phyloP scores from a whole-genome alignment of 371 early-diverging fungal species.

The Rhizopus sp. region DNA sequence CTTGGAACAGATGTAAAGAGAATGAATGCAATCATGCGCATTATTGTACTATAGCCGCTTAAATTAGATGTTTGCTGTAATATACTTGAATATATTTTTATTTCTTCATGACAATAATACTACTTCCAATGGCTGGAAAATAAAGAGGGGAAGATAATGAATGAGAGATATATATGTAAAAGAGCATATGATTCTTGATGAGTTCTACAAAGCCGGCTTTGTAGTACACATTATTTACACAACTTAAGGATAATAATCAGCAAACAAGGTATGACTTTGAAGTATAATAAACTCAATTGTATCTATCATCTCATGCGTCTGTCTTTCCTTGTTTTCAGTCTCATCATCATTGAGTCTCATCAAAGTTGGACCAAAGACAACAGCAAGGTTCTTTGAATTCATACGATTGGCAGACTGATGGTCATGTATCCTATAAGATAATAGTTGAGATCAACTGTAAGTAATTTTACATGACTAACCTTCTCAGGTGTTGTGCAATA shows the following conservation, averaged over 20 bases:
- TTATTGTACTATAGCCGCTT: too few species aligned
- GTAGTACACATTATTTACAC: not conserved
- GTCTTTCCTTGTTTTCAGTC: constrained; percentile 24
- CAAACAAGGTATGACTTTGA: constrained; percentile 27
- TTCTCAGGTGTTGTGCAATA: constrained; percentile 28
- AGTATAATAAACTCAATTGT: constrained; percentile 24
- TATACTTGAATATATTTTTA: too few species aligned
- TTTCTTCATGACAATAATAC: too few species aligned
- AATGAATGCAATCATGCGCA: not conserved
- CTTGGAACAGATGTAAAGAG: constrained; percentile 55
- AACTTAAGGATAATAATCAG: constrained; percentile 13
- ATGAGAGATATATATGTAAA: not conserved
- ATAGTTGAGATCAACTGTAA: not conserved
- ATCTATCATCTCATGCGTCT: constrained; percentile 24
- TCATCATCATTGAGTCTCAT: constrained; percentile 44
- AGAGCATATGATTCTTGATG: too few species aligned
- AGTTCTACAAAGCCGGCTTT: not conserved
- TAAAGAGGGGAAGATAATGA: not conserved
- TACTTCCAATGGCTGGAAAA: constrained; percentile 3
- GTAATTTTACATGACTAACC: constrained; percentile 14
- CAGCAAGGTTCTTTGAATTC: constrained; percentile 84
- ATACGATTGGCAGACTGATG: constrained; percentile 70
- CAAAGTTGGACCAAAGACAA: constrained; percentile 91
- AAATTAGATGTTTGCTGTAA: too few species aligned
- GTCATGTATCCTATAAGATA: constrained; percentile 48